phyloP scores from a whole-genome alignment of 768 basidiomycete species.

The Nevesoporus exiguus region DNA sequence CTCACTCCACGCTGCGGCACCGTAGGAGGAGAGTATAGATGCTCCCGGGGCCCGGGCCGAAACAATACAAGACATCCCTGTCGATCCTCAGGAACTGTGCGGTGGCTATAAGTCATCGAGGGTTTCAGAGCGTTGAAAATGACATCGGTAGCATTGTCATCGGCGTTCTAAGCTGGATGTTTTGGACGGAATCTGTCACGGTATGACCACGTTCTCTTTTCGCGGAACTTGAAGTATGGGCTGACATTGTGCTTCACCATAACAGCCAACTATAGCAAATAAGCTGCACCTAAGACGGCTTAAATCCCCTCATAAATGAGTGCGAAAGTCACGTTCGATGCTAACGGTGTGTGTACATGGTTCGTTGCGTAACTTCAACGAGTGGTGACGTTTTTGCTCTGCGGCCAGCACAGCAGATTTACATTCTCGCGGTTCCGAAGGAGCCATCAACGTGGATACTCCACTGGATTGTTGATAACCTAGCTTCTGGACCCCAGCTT shows the following conservation, averaged over 20 bases:
- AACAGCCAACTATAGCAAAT: conserved; percentile 39
- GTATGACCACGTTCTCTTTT: conserved; percentile 20
- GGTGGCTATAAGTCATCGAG: conserved; percentile 11
- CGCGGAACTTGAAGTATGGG: background rate
- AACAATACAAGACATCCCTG: conserved; percentile 48
- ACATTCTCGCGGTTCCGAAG: background rate
- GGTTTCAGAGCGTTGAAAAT: conserved; percentile 12
- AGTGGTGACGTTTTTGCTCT: conserved; percentile 9
- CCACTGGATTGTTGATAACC: too few species aligned
- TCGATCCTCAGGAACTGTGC: conserved; percentile 44
- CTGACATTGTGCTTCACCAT: background rate
- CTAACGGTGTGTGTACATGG: too few species aligned
- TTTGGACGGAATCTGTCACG: conserved; percentile 46
- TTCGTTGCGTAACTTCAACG: background rate
- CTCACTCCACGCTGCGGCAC: too few species aligned
- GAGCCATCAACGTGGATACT: too few species aligned
- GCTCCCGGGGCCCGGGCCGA: conserved; percentile 51
- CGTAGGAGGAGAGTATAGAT: too few species aligned
- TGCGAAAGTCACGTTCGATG: conserved; percentile 4
- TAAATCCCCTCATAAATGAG: background rate
- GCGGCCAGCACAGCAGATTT: background rate
- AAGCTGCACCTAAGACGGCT: background rate
- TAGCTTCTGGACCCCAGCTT: background rate
- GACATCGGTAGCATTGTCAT: conserved; percentile 5
- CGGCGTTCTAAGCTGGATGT: conserved; percentile 19